Evolutionary conservation across 164 flowering plant genomes (phyloP), one percentile per base, ranked within the genome.

Genomic region (Taxillus chinensis): DNA sequence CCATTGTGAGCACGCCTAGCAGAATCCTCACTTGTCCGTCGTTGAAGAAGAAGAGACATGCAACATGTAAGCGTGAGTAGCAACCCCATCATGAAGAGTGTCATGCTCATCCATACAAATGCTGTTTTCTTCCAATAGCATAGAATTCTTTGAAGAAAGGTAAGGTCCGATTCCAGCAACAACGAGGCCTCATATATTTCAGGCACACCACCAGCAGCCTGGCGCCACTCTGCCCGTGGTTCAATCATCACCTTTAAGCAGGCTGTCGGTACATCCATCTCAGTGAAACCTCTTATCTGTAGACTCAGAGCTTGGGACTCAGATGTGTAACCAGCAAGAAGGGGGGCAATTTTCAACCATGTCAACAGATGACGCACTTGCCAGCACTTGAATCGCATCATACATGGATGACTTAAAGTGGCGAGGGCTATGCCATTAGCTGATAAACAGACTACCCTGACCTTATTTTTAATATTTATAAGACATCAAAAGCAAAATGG

Each of bases 181-280:
- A 91, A 41, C 17, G 78, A 79, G 41, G 89, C 87, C 61, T 70
- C 73, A 74, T 95, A 87, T 10, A 91, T 70, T 75, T 95, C 87
- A 53, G 96, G 97, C 56, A 87, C 77, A 39, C 97, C 96, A 39
- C 97, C 96, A 59, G 82, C 86, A 37, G 86, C 92, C 38, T 82
- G 73, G 9, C 59, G 68, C 64, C 59, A 88, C 66, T 87, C 90
- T 67, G 99, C 97, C 61, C 96, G 78, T 62, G 77, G 95, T 63
- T 89, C 91, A 50, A 95, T 71, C 12, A 66, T 42, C 39, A 89
- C 90, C 75, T 60, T 86, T 57, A 95, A 55, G 75, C 86, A 87
- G 10, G 89, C 68, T 12, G 96, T 83, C 38, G 96, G 89, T 0
- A 70, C 67, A 10, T 57, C 51, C 45, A 82, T 83, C 77, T 89